These are phyloP conservation scores for Lophiotrema nucula DNA, from an alignment of 495 filamentous ascomycete genomes.

Conservation along the genomic window DNA sequence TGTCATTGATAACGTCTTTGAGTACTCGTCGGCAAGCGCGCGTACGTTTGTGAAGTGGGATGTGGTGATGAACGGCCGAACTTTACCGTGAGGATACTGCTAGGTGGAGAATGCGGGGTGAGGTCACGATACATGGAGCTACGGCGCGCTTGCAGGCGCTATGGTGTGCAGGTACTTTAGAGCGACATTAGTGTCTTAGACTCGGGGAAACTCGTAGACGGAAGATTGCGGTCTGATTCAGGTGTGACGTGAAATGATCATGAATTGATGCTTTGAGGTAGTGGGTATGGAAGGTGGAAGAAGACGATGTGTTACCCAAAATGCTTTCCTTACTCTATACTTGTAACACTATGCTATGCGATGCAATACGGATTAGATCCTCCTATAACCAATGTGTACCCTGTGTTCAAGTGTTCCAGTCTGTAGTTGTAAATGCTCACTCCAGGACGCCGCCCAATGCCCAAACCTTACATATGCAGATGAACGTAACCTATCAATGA, in stretches of 20 bases:
- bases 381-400: background rate
- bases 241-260: too few relatives aligned
- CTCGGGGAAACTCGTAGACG: too few relatives aligned
- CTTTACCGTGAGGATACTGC: background rate
- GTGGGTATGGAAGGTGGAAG: too few relatives aligned
- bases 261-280: too few relatives aligned
- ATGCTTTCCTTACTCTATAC: background rate
- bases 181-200: background rate
- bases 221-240: too few relatives aligned
- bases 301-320: background rate
- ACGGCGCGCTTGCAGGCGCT: background rate
- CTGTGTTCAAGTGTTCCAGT: background rate
- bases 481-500: background rate
- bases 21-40: slow-evolving; percentile 1
- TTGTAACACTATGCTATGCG: background rate
- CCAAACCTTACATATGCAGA: background rate
- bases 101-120: slow-evolving; percentile 19
- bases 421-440: slow-evolving; percentile 22
- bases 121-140: slow-evolving; percentile 11
- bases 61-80: background rate
- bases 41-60: background rate
- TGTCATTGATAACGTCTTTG: too few relatives aligned
- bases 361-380: slow-evolving; percentile 1
- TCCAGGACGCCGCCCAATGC: slow-evolving; percentile 22
- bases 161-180: background rate